A percentile compares a stretch with the other conserved stretches of the same genome.
These are phyloP conservation scores for Colletotrichum abscissum DNA, from an alignment of 2,329 filamentous ascomycete genomes.

Conservation along the genomic window DNA sequence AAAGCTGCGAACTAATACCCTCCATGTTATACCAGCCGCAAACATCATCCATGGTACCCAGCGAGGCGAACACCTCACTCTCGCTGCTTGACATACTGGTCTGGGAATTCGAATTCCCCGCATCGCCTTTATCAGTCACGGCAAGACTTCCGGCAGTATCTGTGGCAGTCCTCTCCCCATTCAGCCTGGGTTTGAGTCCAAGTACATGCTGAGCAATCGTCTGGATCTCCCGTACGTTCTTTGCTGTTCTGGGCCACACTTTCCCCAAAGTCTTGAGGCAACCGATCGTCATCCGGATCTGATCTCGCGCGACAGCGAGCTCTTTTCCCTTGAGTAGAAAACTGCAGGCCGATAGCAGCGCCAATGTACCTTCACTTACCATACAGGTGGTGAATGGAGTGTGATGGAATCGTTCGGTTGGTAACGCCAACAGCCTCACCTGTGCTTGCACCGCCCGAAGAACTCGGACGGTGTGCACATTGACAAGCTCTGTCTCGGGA, in stretches of 20 bases:
- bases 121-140: background rate
- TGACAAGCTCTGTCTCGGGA: conserved; percentile 40
- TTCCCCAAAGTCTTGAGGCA: conserved; percentile 49
- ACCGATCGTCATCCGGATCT: conserved; percentile 54
- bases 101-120: background rate
- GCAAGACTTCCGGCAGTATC: background rate
- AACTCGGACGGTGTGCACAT: conserved; percentile 52
- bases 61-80: background rate
- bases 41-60: conserved; percentile 21
- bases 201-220: conserved; percentile 49
- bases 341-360: conserved; percentile 50
- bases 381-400: conserved; percentile 55
- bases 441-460: conserved; percentile 51
- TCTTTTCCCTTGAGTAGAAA: conserved; percentile 46
- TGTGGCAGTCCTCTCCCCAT: too few relatives aligned
- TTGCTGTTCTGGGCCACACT: conserved; percentile 50
- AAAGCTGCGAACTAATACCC: background rate
- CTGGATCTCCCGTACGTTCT: conserved; percentile 52
- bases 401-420: conserved; percentile 47
- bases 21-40: conserved; percentile 20
- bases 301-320: conserved; percentile 49
- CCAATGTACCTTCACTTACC: conserved; percentile 50
- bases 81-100: background rate
- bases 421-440: conserved; percentile 50
- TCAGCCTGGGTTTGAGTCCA: conserved; percentile 1